Base-by-base conservation (phyloP, 148 eudicot genomes). In the Camellia sinensis region DNA sequence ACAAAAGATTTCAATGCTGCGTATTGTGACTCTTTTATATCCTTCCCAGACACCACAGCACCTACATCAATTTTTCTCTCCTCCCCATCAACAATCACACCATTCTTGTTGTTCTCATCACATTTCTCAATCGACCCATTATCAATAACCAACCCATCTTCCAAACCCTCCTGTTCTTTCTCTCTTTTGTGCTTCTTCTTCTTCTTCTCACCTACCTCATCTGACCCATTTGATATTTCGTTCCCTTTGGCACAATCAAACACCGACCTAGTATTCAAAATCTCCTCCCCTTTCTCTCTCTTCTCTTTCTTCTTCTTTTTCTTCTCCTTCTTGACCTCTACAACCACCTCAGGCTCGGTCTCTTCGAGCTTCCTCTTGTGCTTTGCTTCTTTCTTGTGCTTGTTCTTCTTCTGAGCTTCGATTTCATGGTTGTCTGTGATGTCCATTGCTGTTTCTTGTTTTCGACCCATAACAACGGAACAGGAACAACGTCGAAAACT, bases 21-120 rank as follows among this genome's bases (percentile, higher is more conserved):
- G 76, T 89, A 96, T 70, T 89, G 92, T 5, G 84, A 56, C 71
- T 84, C 90, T 19, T 83, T 81, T 5, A 86, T 84, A 82, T 88
- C 86, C 77, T 89, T 90, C 79, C 99, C 99, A 40, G 98, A 93
- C 40, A 96, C 99, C 65, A 83, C 85, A 69, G 92, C 97, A 67
- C 89, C 92, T 0, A 21, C 88, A 84, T 67, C 68, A 80, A 82
- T 85, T 63, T 86, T 83, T 74, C 82, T 88, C 80, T 85, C 89
- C 65, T 91, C 89, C 61, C 61, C 88, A 63, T 66, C 79, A 63
- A 45, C 80, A 54, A 18, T 60, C 9, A 3, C 71, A 60, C 13
- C 81, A n/a, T 10, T 75, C 41, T 62, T 69, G 65, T 54, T 60
- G 41, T 44, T 78, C 3, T 74, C 85, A 15, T 41, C 79, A 18